Evolutionary conservation across 2,329 filamentous ascomycete species (phyloP).

Genomic region (Neonectria neomacrospora): DNA sequence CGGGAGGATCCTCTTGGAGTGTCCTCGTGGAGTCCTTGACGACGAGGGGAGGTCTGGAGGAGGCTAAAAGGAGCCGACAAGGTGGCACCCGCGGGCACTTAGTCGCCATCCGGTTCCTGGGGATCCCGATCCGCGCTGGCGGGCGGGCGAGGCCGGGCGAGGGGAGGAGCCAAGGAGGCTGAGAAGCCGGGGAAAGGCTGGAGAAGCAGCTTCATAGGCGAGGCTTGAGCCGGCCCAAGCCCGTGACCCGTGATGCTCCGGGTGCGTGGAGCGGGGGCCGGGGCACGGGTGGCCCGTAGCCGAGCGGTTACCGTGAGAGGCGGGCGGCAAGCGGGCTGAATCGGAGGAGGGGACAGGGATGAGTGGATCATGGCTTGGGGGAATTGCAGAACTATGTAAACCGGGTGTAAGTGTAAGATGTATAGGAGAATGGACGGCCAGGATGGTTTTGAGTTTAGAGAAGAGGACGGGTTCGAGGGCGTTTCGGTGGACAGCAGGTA

Average conservation of each 20-base stretch:
- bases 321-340: conserved; percentile 42
- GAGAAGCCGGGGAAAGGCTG: conserved; percentile 42
- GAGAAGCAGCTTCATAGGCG: conserved; percentile 33
- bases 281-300: conserved; percentile 37
- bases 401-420: conserved; percentile 3
- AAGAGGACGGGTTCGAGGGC: background rate
- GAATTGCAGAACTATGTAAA: conserved; percentile 10
- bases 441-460: conserved; percentile 4
- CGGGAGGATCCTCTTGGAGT: conserved; percentile 32
- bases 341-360: conserved; percentile 40
- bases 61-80: conserved; percentile 32
- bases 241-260: conserved; percentile 47
- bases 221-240: conserved; percentile 43
- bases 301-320: conserved; percentile 41
- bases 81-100: conserved; percentile 24
- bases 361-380: conserved; percentile 20
- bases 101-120: conserved; percentile 38
- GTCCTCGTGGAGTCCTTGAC: too few species aligned
- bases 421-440: background rate
- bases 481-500: background rate
- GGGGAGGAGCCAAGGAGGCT: conserved; percentile 37
- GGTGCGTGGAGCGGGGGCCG: conserved; percentile 41
- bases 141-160: conserved; percentile 42
- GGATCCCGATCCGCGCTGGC: conserved; percentile 44
- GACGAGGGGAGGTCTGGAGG: conserved; percentile 25